Percentiles rank a stretch among this genome's conserved stretches.
These are phyloP conservation scores for Isabelozyma gotoi DNA, from an alignment of 805 yeast genomes.

Conservation along the genomic window DNA sequence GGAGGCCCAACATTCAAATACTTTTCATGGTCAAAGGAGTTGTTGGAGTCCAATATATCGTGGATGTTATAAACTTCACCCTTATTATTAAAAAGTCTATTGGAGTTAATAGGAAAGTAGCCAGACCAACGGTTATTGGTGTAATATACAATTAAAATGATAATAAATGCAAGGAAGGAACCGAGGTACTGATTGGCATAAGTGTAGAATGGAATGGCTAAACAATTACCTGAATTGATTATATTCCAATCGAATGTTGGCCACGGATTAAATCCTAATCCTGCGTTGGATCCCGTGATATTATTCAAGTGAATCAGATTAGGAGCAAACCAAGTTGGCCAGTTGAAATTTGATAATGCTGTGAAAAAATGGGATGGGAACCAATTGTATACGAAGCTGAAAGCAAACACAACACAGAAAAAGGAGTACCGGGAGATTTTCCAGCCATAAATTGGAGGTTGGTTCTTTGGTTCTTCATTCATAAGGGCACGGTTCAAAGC, in stretches of 20 bases:
- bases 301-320: conserved; percentile 39
- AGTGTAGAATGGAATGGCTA: conserved; percentile 44
- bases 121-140: conserved; percentile 51
- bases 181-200: conserved; percentile 42
- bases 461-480: conserved; percentile 21
- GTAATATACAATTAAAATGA: conserved; percentile 37
- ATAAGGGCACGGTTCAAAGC: conserved; percentile 43
- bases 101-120: conserved; percentile 53
- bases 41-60: conserved; percentile 43
- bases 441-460: conserved; percentile 34
- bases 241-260: conserved; percentile 47
- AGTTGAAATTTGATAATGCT: conserved; percentile 39
- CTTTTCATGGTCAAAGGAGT: conserved; percentile 44
- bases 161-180: conserved; percentile 28
- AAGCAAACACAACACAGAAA: conserved; percentile 29
- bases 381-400: conserved; percentile 44
- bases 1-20: conserved; percentile 64
- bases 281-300: conserved; percentile 35
- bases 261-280: conserved; percentile 42
- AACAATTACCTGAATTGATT: conserved; percentile 35
- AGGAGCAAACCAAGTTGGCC: conserved; percentile 47
- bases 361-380: conserved; percentile 40
- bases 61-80: conserved; percentile 50
- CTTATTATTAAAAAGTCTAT: conserved; percentile 49
- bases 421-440: conserved; percentile 41